Evolutionary conservation across 2,329 filamentous ascomycete genomes (phyloP).

Genomic region (Coniochaeta sp.): DNA sequence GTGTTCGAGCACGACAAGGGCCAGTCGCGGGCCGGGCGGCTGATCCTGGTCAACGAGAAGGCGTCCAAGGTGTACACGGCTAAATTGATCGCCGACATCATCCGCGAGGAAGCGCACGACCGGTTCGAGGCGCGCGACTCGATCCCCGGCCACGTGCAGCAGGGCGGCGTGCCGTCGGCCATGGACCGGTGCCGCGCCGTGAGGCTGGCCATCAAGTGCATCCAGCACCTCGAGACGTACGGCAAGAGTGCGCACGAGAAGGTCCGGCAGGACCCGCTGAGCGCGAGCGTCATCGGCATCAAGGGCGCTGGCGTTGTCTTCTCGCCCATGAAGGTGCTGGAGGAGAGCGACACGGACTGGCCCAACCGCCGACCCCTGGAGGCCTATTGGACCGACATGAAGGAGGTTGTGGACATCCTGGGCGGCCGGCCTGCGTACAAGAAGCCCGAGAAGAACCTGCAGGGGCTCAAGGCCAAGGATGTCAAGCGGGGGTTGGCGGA

Average conservation of each 20-base stretch:
- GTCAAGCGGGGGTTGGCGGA: slow-evolving; percentile 42
- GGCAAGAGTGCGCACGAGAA: slow-evolving; percentile 48
- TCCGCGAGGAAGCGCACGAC: slow-evolving; percentile 85
- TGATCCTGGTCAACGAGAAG: slow-evolving; percentile 96
- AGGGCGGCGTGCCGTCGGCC: slow-evolving; percentile 83
- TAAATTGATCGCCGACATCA: slow-evolving; percentile 90
- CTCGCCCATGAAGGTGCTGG: slow-evolving; percentile 70
- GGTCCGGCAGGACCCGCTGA: slow-evolving; percentile 67
- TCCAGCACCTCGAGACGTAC: slow-evolving; percentile 81
- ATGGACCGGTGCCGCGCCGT: slow-evolving; percentile 96
- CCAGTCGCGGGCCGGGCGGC: slow-evolving; percentile 80
- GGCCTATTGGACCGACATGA: slow-evolving; percentile 79
- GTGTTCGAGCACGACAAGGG: slow-evolving; percentile 82
- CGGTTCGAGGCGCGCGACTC: slow-evolving; percentile 89
- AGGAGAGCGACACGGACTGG: slow-evolving; percentile 88
- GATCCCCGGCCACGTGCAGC: slow-evolving; percentile 90
- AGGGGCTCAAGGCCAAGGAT: slow-evolving; percentile 51
- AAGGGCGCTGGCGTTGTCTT: slow-evolving; percentile 88
- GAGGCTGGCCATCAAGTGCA: slow-evolving; percentile 85
- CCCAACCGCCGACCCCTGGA: slow-evolving; percentile 74
- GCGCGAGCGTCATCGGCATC: slow-evolving; percentile 81
- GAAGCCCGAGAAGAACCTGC: slow-evolving; percentile 40
- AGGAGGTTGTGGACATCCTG: slow-evolving; percentile 76
- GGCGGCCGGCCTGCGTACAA: slow-evolving; percentile 59
- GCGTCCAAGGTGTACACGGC: slow-evolving; percentile 86